phyloP scores from a whole-genome alignment of 202 grass and related monocot species.

The Dendrocalamus latiflorus region DNA sequence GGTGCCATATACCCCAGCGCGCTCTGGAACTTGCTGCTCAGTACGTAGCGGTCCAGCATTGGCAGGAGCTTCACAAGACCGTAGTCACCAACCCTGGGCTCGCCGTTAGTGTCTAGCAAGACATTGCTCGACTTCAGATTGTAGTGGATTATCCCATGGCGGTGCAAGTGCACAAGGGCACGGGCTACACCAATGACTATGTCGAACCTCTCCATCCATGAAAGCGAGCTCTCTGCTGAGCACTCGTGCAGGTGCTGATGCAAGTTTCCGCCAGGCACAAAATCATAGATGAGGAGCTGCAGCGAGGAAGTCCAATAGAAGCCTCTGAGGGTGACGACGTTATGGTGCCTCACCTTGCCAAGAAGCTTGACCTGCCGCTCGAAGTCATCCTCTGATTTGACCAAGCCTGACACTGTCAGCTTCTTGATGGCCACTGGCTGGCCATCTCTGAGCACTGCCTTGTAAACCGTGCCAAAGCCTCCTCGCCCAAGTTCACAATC shows the following conservation, averaged over 20 bases:
- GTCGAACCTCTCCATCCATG: constrained; percentile 66
- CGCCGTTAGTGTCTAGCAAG: constrained; percentile 55
- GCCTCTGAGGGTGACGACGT: constrained; percentile 57
- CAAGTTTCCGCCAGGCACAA: constrained; percentile 56
- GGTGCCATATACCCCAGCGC: constrained; percentile 79
- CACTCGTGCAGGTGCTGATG: constrained; percentile 61
- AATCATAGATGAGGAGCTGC: constrained; percentile 78
- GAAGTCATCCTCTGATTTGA: constrained; percentile 72
- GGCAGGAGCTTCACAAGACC: constrained; percentile 69
- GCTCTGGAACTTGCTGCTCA: constrained; percentile 83
- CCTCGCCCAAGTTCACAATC: constrained; percentile 84
- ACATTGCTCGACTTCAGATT: constrained; percentile 84
- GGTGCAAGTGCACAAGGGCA: constrained; percentile 54
- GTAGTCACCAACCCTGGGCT: constrained; percentile 65
- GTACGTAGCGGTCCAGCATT: constrained; percentile 62
- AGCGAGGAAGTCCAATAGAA: constrained; percentile 85
- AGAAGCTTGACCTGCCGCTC: constrained; percentile 56
- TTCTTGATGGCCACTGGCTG: constrained; percentile 81
- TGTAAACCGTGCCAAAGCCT: constrained; percentile 78
- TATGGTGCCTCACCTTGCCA: constrained; percentile 57
- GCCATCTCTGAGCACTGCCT: constrained; percentile 61
- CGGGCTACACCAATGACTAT: constrained; percentile 63
- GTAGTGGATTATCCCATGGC: constrained; percentile 58
- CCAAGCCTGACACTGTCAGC: constrained; percentile 73
- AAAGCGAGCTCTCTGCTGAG: constrained; percentile 24